A percentile compares a stretch with the other conserved stretches of the same genome.
Evolutionary conservation across 2,329 filamentous ascomycete genomes (phyloP).

Genomic region (Epichloe elymi): DNA sequence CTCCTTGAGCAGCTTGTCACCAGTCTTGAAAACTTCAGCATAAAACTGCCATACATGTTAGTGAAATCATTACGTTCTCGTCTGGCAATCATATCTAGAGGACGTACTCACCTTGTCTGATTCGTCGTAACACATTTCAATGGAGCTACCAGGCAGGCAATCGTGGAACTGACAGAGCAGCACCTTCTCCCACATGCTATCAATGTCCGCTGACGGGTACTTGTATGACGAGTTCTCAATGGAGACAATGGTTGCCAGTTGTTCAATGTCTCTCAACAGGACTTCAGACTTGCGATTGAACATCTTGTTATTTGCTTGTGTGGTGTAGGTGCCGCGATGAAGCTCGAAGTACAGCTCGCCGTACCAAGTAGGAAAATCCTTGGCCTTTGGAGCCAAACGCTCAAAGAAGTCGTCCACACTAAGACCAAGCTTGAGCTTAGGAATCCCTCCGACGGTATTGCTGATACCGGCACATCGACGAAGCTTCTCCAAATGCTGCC

Average conservation of each 20-base stretch:
- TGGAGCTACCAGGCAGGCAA: constrained; percentile 84
- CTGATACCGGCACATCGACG: constrained; percentile 82
- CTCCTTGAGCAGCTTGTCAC: constrained; percentile 56
- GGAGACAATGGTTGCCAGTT: constrained; percentile 74
- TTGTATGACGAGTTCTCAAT: constrained; percentile 60
- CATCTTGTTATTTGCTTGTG: constrained; percentile 91
- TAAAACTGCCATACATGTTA: constrained; percentile 48
- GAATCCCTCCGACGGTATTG: constrained; percentile 67
- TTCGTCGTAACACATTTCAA: constrained; percentile 97
- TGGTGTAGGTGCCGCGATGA: constrained; percentile 93
- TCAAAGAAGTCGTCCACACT: constrained; percentile 94
- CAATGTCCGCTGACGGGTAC: constrained; percentile 89
- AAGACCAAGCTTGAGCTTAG: constrained; percentile 75
- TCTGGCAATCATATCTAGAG: not conserved
- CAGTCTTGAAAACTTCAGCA: constrained; percentile 65
- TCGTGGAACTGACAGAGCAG: constrained; percentile 96
- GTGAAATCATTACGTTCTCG: constrained; percentile 2
- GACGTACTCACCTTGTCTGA: constrained; percentile 53
- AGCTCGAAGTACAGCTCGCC: constrained; percentile 97
- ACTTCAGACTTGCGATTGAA: constrained; percentile 83
- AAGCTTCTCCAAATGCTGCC: constrained; percentile 88
- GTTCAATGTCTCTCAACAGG: constrained; percentile 76
- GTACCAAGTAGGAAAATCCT: constrained; percentile 86
- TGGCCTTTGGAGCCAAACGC: constrained; percentile 63
- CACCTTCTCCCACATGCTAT: constrained; percentile 88